Evolutionary conservation across 2,329 filamentous ascomycete genomes (phyloP).

Genomic region (Curvularia lunata): DNA sequence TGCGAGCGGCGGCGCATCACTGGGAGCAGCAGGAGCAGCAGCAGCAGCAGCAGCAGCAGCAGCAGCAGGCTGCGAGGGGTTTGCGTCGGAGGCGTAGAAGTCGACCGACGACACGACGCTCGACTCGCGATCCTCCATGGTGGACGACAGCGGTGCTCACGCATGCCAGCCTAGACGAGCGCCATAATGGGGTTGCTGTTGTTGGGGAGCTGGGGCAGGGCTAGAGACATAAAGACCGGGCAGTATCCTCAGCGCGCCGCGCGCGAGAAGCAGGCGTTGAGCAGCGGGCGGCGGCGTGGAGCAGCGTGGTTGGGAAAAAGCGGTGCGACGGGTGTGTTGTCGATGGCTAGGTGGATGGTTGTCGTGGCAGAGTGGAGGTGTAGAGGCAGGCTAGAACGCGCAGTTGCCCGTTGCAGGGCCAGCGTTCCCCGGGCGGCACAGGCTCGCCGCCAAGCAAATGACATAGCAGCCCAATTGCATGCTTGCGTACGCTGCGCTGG

Average conservation of each 20-base stretch:
- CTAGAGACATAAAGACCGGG: conserved; percentile 37
- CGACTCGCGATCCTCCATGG: conserved; percentile 45
- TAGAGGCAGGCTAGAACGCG: conserved; percentile 12
- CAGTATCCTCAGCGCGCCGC: conserved; percentile 11
- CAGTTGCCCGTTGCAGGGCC: conserved; percentile 5
- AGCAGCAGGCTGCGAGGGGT: conserved; percentile 14
- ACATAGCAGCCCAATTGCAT: conserved; percentile 23
- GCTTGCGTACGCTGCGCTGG: conserved; percentile 5
- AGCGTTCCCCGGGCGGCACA: conserved; percentile 9
- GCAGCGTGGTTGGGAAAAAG: conserved; percentile 8
- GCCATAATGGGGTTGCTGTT: conserved; percentile 25
- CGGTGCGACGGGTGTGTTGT: conserved; percentile 18
- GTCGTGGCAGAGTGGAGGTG: conserved; percentile 18
- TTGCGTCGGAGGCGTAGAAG: conserved; percentile 43
- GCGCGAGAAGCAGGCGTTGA: conserved; percentile 5
- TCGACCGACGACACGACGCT: conserved; percentile 46
- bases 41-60: conserved; percentile 3
- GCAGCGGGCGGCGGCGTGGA: not conserved
- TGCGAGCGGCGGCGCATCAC: conserved; percentile 17
- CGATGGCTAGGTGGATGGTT: conserved; percentile 13
- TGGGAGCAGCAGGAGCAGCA: conserved; percentile 13
- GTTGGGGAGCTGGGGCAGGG: conserved; percentile 25
- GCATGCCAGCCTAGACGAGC: conserved; percentile 40
- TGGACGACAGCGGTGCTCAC: conserved; percentile 22
- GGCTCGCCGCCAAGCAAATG: conserved; percentile 16